Base-by-base conservation (phyloP, 768 basidiomycete species). In the Scleroderma bovista region DNA sequence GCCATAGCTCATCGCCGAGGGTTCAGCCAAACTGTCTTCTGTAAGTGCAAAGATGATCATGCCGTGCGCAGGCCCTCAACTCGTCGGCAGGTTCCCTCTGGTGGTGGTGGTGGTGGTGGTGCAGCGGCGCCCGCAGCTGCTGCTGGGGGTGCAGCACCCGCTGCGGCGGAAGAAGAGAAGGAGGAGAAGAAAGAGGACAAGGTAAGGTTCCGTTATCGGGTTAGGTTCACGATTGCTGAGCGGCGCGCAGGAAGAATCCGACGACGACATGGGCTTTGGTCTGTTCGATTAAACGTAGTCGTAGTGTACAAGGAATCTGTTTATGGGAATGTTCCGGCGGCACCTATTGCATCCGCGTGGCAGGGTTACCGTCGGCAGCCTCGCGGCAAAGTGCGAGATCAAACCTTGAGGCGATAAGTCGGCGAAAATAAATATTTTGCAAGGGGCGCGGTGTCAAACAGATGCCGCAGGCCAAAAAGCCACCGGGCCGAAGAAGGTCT, bases 181-280 rank as follows among this genome's bases (percentile, higher is more conserved):
- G 81, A 86, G 66, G 88, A 93, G 68, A 84, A 93, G 78, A 88
- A 94, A 79, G 83, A 80, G 66, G 89, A 93, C 70, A 88, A 91
- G 83, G 88, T 83, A 31, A 26, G 78, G 13, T 23, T 10, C 1
- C 3, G 8, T 40, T n/a, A 15, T 45, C 43, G 15, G 44, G 22
- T 42, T 51, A 3, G 45, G 31, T 5, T 13, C 17, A 31, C 46
- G 52, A 37, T 56, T 51, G 2, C 34, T 47, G 37, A 40, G 24
- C 38, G 31, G 23, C 9, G 17, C 54, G 48, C 66, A 92, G 86
- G 88, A 91, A 74, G 91, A 94, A 69, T 91, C 88, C 48, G 93
- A 95, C 78, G 94, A 96, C 61, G 94, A 96, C 75, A 96, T 96
- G 93, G 93, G 93, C 77, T 97, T 97, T 73, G 93, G 93, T 76